Conservation (phyloP, 495 filamentous ascomycete genomes). For the Aspergillus asperescens region DNA sequence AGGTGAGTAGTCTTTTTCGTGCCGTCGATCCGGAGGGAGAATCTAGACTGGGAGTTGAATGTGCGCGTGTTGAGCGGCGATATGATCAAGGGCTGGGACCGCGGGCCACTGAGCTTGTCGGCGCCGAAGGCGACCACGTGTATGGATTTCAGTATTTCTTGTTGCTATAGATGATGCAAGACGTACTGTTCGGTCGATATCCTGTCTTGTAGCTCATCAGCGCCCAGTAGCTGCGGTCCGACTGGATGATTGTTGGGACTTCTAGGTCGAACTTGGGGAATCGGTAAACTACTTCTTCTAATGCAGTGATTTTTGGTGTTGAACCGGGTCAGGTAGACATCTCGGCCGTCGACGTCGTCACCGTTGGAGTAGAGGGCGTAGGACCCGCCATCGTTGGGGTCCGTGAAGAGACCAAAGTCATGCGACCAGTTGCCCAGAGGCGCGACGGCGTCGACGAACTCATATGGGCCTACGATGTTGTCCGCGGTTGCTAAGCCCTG, state of each 20-base stretch:
- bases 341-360: conserved; percentile 20
- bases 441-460: conserved; percentile 23
- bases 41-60: conserved; percentile 51
- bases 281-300: conserved; percentile 20
- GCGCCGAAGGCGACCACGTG: conserved; percentile 27
- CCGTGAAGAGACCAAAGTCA: conserved; percentile 26
- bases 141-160: not conserved
- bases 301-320: conserved; percentile 18
- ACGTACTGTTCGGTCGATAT: conserved; percentile 25
- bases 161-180: not conserved
- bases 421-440: conserved; percentile 30
- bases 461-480: conserved; percentile 19
- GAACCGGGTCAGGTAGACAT: conserved; percentile 21
- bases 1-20: conserved; percentile 44
- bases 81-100: conserved; percentile 48
- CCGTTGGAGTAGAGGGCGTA: conserved; percentile 28
- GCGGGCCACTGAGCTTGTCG: conserved; percentile 41
- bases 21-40: conserved; percentile 40
- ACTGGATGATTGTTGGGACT: conserved; percentile 25
- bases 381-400: conserved; percentile 20
- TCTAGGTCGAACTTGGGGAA: conserved; percentile 28
- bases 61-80: conserved; percentile 44
- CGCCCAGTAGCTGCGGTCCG: conserved; percentile 25
- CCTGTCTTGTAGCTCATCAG: conserved; percentile 29
- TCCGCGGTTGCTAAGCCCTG: conserved; percentile 24